Conservation (phyloP, 805 yeast species). For the Maudiozyma bulderi region DNA sequence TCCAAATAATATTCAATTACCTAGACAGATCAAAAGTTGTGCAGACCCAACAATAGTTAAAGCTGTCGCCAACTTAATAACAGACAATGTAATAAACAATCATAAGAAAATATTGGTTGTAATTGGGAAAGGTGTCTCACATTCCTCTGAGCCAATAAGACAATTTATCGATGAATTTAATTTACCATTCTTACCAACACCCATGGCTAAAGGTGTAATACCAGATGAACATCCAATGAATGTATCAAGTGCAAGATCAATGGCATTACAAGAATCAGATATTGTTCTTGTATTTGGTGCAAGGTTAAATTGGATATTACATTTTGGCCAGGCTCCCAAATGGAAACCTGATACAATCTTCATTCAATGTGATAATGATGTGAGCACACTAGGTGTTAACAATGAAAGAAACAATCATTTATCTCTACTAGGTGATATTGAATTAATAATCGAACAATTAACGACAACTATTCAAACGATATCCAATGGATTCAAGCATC, state of each 20-base stretch:
- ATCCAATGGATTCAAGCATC: conserved; percentile 4
- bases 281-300: conserved; percentile 55
- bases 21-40: conserved; percentile 7
- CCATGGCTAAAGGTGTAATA: conserved; percentile 70
- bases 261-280: conserved; percentile 48
- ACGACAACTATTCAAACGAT: conserved; percentile 12
- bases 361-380: conserved; percentile 46
- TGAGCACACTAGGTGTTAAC: conserved; percentile 45
- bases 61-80: conserved; percentile 28
- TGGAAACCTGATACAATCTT: conserved; percentile 38
- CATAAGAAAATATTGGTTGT: conserved; percentile 42
- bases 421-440: conserved; percentile 51
- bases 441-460: conserved; percentile 33
- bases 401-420: conserved; percentile 26
- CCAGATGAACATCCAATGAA: conserved; percentile 40
- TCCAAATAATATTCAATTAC: neutral
- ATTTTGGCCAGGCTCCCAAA: conserved; percentile 52
- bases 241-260: conserved; percentile 54
- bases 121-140: conserved; percentile 59
- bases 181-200: conserved; percentile 59
- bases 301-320: conserved; percentile 64
- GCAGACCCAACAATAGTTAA: conserved; percentile 12
- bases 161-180: conserved; percentile 34
- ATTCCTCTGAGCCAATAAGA: conserved; percentile 33
- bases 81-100: conserved; percentile 22